Evolutionary conservation across 306 rosid genomes (phyloP).

Genomic region (Fagus crenata): DNA sequence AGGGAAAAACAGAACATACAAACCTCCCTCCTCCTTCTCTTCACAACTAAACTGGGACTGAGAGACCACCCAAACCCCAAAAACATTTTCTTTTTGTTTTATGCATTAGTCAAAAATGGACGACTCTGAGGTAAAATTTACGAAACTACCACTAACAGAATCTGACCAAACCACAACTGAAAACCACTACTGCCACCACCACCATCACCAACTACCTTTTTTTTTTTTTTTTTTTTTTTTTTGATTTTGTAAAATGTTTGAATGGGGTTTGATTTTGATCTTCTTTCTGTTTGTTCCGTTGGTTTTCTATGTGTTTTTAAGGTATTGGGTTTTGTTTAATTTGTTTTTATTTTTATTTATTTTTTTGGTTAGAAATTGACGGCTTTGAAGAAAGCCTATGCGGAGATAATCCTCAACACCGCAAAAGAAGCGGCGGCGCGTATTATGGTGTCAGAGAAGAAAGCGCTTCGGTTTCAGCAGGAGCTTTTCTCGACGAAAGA

Average conservation of each 20-base stretch:
- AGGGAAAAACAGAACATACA: conserved; percentile 43
- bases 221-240: background rate
- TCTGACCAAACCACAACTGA: conserved; percentile 11
- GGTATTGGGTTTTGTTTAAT: conserved; percentile 25
- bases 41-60: conserved; percentile 12
- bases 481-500: conserved; percentile 63
- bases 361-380: conserved; percentile 64
- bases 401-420: conserved; percentile 74
- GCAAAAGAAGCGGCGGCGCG: conserved; percentile 88
- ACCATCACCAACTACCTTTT: conserved; percentile 26
- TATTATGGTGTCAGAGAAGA: conserved; percentile 67
- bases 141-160: background rate
- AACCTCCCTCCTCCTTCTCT: conserved; percentile 34
- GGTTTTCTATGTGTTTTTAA: background rate
- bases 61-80: background rate
- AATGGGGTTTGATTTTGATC: conserved; percentile 25
- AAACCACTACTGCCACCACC: background rate
- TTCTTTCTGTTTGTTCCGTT: background rate
- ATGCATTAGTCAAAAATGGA: conserved; percentile 50
- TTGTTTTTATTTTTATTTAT: conserved; percentile 4
- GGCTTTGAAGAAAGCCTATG: conserved; percentile 83
- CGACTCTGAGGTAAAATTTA: conserved; percentile 50
- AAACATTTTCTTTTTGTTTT: background rate
- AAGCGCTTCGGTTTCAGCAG: conserved; percentile 50
- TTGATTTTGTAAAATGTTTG: conserved; percentile 10